phyloP scores from a whole-genome alignment of 2,329 filamentous ascomycete genomes.

The Nigrospora oryzae region DNA sequence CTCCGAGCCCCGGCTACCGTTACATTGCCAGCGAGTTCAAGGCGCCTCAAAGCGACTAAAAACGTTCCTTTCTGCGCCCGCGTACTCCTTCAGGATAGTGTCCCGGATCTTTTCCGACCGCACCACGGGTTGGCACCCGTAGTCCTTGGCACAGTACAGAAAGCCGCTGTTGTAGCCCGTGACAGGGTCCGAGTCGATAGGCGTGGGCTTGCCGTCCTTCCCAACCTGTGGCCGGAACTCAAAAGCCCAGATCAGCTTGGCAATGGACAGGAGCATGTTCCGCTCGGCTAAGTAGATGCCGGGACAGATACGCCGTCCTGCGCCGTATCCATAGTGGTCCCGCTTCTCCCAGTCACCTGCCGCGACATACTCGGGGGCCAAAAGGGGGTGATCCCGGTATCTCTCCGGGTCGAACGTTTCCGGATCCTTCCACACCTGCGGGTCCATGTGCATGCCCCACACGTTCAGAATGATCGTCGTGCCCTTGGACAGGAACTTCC shows the following conservation, averaged over 20 bases:
- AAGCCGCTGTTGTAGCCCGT: constrained; percentile 7
- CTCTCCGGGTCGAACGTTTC: constrained; percentile 20
- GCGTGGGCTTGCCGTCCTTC: constrained; percentile 3
- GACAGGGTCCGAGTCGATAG: constrained; percentile 6
- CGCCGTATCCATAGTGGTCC: constrained; percentile 36
- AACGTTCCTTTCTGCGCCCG: constrained; percentile 26
- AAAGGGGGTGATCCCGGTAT: constrained; percentile 18
- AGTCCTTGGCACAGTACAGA: constrained; percentile 6
- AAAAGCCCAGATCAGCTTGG: constrained; percentile 39
- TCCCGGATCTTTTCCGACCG: constrained; percentile 3
- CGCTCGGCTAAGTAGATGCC: constrained; percentile 41
- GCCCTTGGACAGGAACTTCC: constrained; percentile 27
- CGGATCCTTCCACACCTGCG: constrained; percentile 13
- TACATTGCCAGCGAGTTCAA: too few relatives aligned
- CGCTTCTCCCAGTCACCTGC: constrained; percentile 9
- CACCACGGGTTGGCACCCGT: constrained; percentile 5
- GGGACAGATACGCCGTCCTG: constrained; percentile 37
- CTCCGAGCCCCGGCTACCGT: too few relatives aligned
- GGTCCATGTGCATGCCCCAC: constrained; percentile 25
- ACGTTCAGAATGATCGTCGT: constrained; percentile 25
- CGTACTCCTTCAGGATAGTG: constrained; percentile 5
- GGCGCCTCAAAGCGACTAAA: constrained; percentile 45
- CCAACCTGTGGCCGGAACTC: constrained; percentile 14
- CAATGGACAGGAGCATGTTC: constrained; percentile 26
- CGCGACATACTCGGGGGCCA: constrained; percentile 21